These are phyloP conservation scores for Ophiostoma ulmi DNA, from an alignment of 2,329 filamentous ascomycete genomes.

Conservation along the genomic window DNA sequence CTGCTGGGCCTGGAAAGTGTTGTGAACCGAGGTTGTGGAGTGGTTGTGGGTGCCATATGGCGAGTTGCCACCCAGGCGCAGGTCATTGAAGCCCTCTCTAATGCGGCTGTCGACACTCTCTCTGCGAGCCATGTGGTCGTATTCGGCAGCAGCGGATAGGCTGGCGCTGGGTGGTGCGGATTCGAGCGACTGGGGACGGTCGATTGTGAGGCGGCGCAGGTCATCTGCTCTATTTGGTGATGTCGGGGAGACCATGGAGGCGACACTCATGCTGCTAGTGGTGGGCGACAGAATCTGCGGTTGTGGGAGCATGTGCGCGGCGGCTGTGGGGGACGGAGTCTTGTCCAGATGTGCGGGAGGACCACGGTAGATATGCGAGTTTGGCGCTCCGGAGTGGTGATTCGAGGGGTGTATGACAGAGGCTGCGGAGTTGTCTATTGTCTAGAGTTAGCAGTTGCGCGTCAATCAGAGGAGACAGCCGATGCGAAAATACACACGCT, in stretches of 20 bases:
- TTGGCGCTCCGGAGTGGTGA: constrained; percentile 16
- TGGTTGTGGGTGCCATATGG: constrained; percentile 74
- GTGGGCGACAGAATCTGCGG: constrained; percentile 43
- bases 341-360: constrained; percentile 43
- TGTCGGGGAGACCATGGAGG: constrained; percentile 60
- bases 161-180: constrained; percentile 34
- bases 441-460: constrained; percentile 17
- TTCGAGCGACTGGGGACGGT: constrained; percentile 41
- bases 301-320: constrained; percentile 46
- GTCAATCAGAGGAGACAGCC: constrained; percentile 20
- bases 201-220: constrained; percentile 38
- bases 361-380: constrained; percentile 19
- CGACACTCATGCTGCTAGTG: constrained; percentile 59
- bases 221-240: constrained; percentile 41
- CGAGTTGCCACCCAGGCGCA: constrained; percentile 59
- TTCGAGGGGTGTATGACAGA: constrained; percentile 33
- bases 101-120: constrained; percentile 78
- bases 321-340: constrained; percentile 56
- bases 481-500: constrained; percentile 40
- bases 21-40: constrained; percentile 69
- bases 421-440: constrained; percentile 41
- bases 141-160: constrained; percentile 20
- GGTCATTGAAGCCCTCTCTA: constrained; percentile 64
- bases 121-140: constrained; percentile 49
- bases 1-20: constrained; percentile 51